Conservation (phyloP, 2,329 filamentous ascomycete genomes). For the Colletotrichum lentis region DNA sequence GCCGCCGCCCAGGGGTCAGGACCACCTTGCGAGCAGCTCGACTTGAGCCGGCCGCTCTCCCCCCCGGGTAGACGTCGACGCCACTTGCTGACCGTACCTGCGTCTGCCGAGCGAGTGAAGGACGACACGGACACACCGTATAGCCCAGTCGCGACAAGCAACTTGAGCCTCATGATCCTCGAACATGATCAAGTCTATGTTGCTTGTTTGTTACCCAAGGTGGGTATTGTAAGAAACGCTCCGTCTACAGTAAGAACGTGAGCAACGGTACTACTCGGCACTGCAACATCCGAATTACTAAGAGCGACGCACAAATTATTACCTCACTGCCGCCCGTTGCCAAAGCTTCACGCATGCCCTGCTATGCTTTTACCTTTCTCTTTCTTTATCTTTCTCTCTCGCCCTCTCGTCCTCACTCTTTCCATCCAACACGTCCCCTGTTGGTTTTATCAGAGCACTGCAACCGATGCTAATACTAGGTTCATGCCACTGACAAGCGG, state of each 20-base stretch:
- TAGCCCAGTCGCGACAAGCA: background rate
- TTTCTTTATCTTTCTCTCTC: no score
- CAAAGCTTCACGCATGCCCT: background rate
- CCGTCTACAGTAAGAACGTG: background rate
- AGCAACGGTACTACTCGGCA: background rate
- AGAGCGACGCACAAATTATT: background rate
- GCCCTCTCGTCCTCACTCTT: no score
- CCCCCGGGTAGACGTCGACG: background rate
- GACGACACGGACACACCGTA: no score
- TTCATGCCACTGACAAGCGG: slow-evolving; percentile 1
- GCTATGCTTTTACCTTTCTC: slow-evolving; percentile 1
- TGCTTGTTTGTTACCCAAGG: background rate
- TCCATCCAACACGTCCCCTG: background rate
- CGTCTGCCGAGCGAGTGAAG: background rate
- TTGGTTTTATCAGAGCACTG: background rate
- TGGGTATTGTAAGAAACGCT: no score
- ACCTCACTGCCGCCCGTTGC: background rate
- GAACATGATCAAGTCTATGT: background rate
- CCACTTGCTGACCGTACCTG: background rate
- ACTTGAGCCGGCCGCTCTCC: background rate
- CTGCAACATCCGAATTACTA: background rate
- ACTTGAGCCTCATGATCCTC: slow-evolving; percentile 1
- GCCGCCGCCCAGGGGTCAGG: slow-evolving; percentile 31
- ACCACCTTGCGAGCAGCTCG: slow-evolving; percentile 33
- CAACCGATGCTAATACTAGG: slow-evolving; percentile 14